Evolutionary conservation across 2,329 filamentous ascomycete genomes (phyloP).

Genomic region (Hymenoscyphus linearis): DNA sequence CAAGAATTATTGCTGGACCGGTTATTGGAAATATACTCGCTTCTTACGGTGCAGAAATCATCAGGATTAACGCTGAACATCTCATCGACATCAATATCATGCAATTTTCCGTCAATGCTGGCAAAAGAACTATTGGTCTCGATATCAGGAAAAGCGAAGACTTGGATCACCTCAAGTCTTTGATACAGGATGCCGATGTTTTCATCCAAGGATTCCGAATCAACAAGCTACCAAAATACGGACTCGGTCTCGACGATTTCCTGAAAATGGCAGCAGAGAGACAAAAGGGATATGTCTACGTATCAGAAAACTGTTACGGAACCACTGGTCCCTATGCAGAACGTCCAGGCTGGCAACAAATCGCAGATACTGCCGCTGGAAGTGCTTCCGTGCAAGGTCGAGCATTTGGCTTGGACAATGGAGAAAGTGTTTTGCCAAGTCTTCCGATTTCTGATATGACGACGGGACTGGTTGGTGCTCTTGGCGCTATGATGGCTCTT

Average conservation of each 20-base stretch:
- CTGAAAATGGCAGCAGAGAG: conserved; percentile 45
- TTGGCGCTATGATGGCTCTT: conserved; percentile 56
- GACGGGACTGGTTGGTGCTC: conserved; percentile 62
- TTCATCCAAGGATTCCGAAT: conserved; percentile 64
- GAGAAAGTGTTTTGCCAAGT: conserved; percentile 58
- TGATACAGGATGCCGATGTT: conserved; percentile 58
- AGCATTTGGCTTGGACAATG: conserved; percentile 51
- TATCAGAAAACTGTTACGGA: conserved; percentile 46
- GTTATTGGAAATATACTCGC: conserved; percentile 62
- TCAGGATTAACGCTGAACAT: conserved; percentile 61
- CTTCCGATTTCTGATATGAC: conserved; percentile 60
- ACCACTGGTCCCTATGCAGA: conserved; percentile 40
- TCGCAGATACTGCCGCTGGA: conserved; percentile 56
- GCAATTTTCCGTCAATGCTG: conserved; percentile 64
- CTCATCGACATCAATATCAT: conserved; percentile 65
- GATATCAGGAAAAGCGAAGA: conserved; percentile 52
- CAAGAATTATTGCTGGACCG: conserved; percentile 68
- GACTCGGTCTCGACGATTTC: conserved; percentile 53
- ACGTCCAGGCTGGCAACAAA: conserved; percentile 52
- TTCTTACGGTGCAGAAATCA: conserved; percentile 66
- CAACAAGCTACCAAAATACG: conserved; percentile 55
- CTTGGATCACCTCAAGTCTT: conserved; percentile 47
- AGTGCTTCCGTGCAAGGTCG: conserved; percentile 53
- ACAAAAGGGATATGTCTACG: conserved; percentile 42
- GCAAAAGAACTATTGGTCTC: conserved; percentile 59